A percentile compares a stretch with the other conserved stretches of the same genome.
These are phyloP conservation scores for Oleoguttula mirabilis DNA, from an alignment of 495 filamentous ascomycete genomes.

Conservation along the genomic window DNA sequence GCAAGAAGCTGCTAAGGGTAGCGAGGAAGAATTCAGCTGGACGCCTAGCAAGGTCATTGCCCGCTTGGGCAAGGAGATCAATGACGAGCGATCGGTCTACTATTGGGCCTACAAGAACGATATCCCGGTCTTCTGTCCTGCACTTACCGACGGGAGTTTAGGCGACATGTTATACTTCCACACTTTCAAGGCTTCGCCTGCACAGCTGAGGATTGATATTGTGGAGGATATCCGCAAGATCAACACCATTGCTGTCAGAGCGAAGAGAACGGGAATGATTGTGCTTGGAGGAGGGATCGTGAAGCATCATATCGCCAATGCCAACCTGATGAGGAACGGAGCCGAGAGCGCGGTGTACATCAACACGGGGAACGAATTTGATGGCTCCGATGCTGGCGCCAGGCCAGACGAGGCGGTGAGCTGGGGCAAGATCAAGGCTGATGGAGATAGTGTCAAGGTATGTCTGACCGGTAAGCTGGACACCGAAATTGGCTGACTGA, in stretches of 20 bases:
- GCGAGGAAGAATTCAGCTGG: slow-evolving; percentile 66
- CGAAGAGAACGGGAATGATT: slow-evolving; percentile 79
- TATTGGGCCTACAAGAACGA: slow-evolving; percentile 92
- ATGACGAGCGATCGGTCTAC: slow-evolving; percentile 72
- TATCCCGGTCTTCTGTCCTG: slow-evolving; percentile 94
- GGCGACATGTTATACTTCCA: slow-evolving; percentile 98
- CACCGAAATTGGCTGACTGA: background rate
- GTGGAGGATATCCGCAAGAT: slow-evolving; percentile 79
- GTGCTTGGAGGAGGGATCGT: slow-evolving; percentile 85
- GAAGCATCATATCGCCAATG: slow-evolving; percentile 97
- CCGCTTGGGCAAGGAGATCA: slow-evolving; percentile 80
- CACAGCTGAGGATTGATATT: slow-evolving; percentile 70
- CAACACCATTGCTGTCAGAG: slow-evolving; percentile 77
- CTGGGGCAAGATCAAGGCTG: slow-evolving; percentile 94
- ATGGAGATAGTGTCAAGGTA: slow-evolving; percentile 77
- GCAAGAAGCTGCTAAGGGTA: slow-evolving; percentile 59
- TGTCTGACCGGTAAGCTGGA: slow-evolving; percentile 6
- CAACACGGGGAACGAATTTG: slow-evolving; percentile 93
- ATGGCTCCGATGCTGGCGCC: slow-evolving; percentile 92
- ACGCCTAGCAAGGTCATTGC: slow-evolving; percentile 80
- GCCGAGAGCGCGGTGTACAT: slow-evolving; percentile 94
- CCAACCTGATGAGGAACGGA: slow-evolving; percentile 90
- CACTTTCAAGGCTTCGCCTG: slow-evolving; percentile 72
- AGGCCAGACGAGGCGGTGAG: slow-evolving; percentile 93
- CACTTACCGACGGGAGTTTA: slow-evolving; percentile 83